Evolutionary conservation across 2,329 filamentous ascomycete species (phyloP).

Genomic region (Exophiala sp.): DNA sequence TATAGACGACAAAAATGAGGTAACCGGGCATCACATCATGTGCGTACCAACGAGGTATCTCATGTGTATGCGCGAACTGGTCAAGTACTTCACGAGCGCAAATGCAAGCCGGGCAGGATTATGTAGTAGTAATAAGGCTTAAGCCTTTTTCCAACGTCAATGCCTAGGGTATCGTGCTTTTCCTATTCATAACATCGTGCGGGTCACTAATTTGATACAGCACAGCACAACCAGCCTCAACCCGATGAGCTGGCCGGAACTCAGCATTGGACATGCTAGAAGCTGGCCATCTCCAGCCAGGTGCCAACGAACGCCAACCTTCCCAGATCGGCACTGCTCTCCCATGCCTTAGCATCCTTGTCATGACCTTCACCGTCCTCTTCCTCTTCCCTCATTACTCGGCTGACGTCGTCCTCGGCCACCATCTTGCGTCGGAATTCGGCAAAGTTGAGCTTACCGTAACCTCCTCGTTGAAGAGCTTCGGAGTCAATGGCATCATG

Average conservation of each 20-base stretch:
- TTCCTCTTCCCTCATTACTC: constrained; percentile 11
- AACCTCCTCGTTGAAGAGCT: constrained; percentile 66
- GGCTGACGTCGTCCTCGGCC: constrained; percentile 39
- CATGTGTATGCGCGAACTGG: too few relatives aligned
- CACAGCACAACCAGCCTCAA: not conserved
- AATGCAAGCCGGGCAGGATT: too few relatives aligned
- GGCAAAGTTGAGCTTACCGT: constrained; percentile 65
- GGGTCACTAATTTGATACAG: not conserved
- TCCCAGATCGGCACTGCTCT: constrained; percentile 26
- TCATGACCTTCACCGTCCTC: constrained; percentile 5
- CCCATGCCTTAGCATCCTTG: constrained; percentile 19
- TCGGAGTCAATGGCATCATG: constrained; percentile 63
- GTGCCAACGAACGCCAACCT: constrained; percentile 61
- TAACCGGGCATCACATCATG: too few relatives aligned
- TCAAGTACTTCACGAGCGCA: too few relatives aligned
- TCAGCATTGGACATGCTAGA: constrained; percentile 34
- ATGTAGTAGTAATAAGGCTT: too few relatives aligned
- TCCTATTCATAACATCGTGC: not conserved
- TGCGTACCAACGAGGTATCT: too few relatives aligned
- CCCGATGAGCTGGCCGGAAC: not conserved
- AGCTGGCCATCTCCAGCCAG: constrained; percentile 75
- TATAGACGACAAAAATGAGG: too few relatives aligned
- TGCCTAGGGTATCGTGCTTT: constrained; percentile 10
- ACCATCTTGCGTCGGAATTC: constrained; percentile 77
- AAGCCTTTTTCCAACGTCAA: too few relatives aligned